Evolutionary conservation across 768 basidiomycete species (phyloP), one percentile per base, ranked within the genome.

Genomic region (Xerocomus potaroensis): DNA sequence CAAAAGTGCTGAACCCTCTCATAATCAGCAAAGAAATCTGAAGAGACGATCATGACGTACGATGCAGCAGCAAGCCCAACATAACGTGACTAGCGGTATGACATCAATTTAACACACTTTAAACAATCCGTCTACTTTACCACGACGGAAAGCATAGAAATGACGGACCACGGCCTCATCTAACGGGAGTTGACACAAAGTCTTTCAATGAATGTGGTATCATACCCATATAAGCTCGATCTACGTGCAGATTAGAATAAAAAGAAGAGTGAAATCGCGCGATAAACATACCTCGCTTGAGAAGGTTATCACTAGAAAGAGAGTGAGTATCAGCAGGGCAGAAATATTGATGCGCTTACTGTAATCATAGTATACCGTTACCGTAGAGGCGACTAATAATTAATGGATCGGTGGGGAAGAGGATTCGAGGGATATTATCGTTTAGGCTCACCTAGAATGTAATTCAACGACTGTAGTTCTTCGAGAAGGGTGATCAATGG

Each of bases 161-260:
- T 55, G 8, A 7, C 5, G 21, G 53, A 44, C 54, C 53, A 56
- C 4, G 48, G 36, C 16, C 27, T 47, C 52, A 46, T 35, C 52
- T 51, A 22, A 19, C n/a, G 8, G 41, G 36, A 10, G 16, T 40
- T 43, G 6, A 14, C 1, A 12, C 11, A 21, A 1, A 22, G n/a
- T n/a, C n/a, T n/a, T n/a, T n/a, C n/a, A n/a, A n/a, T n/a, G 2
- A 14, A 49, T 2, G n/a, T 22, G 23, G 11, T 16, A 7, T 5
- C 43, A 3, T 50, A 55, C 54, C 54, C 54, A 55, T 40, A 55
- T 45, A 9, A 51, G 22, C 15, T 54, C 46, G 4, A 48, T 30
- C 53, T 48, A 23, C 5, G 7, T 4, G 5, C 3, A 4, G 4
- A 29, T 47, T 14, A 27, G 16, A 11, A 4, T 16, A n/a, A 27